Evolutionary conservation across 139 green algal genomes (phyloP), one percentile per base, ranked within the genome.

Genomic region (Pleodorina starrii): DNA sequence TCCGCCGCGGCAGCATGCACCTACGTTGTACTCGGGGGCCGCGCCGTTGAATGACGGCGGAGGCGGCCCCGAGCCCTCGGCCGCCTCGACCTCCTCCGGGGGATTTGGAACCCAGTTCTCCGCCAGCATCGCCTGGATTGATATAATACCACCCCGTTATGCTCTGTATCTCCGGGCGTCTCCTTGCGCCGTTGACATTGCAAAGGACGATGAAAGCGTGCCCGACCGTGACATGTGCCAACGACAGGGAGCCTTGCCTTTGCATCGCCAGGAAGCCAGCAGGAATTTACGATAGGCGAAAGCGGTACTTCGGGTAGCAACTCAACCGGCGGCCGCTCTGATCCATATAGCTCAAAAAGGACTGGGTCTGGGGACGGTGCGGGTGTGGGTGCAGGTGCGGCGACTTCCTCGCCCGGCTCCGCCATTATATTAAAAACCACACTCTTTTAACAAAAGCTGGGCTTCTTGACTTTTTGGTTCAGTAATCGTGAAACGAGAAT

Each of bases 1-100:
- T n/a, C n/a, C n/a, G n/a, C n/a, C n/a, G n/a, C n/a, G n/a, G n/a
- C 35, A 59, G n/a, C 16, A 32, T 46, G 29, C 84, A 82, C 89
- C 29, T 60, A 91, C 90, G 54, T 93, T 93, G 71, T 91, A 93
- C 43, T 93, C 90, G 5, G 82, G 63, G 2, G 85, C 90, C 21
- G 69, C 68, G 9, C 79, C 78, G 60, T 93, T 82, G 35, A 93
- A 93, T 2, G 85, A 79, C 12, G 85, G 78, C 1, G 90, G 85
- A 12, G 90, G 71, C 42, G 90, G 78, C 29, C 82, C 88, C 27
- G 43, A 40, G 4, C 27, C 38, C 71, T 77, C 46, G 27, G 69
- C 57, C 57, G 38, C 38, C 71, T 77, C 46, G 27, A 54, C 57
- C 57, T 36, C 76, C 72, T 87, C 90, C 12, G 85, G 79, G 21